Conservation (phyloP, 2,329 filamentous ascomycete species). For the Colletotrichum sp. region DNA sequence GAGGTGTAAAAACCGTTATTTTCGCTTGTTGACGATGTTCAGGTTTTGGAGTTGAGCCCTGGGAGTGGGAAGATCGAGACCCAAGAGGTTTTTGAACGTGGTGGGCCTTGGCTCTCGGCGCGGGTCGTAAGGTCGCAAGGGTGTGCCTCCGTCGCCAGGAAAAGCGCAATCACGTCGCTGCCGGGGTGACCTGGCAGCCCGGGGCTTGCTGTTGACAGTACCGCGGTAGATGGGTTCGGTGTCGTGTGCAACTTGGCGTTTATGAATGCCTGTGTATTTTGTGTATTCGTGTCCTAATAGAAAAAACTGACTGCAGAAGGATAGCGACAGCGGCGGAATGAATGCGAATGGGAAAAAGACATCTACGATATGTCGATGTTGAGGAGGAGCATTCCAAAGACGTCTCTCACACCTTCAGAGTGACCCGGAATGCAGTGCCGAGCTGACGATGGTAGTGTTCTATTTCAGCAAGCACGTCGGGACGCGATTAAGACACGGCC, state of each 20-base stretch:
- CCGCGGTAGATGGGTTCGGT: neutral
- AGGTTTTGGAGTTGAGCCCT: constrained; percentile 18
- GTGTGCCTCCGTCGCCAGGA: neutral
- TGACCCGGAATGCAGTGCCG: neutral
- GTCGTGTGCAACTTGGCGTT: neutral
- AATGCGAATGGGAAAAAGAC: neutral
- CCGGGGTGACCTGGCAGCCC: neutral
- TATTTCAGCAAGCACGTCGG: neutral
- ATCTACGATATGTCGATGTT: neutral
- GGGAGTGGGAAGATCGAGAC: neutral
- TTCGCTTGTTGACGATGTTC: constrained; percentile 9
- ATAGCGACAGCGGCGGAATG: neutral
- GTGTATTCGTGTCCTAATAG: neutral
- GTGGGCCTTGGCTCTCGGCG: constrained; percentile 3
- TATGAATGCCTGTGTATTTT: neutral
- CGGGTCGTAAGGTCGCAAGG: constrained; percentile 11
- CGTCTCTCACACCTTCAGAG: neutral
- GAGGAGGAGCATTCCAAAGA: neutral
- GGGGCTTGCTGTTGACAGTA: neutral
- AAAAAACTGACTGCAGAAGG: neutral
- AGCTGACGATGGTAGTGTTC: neutral
- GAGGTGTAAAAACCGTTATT: neutral
- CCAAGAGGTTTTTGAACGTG: constrained; percentile 15
- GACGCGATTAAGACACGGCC: neutral
- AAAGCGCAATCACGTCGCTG: constrained; percentile 5